Evolutionary conservation across 441 rosid species (phyloP).

Genomic region (Jatropha podagrica): DNA sequence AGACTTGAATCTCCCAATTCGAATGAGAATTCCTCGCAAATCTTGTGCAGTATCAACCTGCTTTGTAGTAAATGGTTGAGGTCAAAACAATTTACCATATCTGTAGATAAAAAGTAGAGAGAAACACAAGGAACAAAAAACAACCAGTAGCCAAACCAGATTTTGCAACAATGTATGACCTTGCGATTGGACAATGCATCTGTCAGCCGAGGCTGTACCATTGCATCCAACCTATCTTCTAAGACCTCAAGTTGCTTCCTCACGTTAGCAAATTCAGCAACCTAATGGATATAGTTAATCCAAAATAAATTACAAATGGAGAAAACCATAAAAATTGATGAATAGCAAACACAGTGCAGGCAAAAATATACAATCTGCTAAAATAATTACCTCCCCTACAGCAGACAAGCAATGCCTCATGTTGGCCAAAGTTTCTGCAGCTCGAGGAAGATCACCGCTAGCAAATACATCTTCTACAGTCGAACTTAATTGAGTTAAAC

Average conservation of each 20-base stretch:
- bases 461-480: slow-evolving; percentile 98
- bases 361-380: neutral
- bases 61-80: slow-evolving; percentile 20
- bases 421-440: slow-evolving; percentile 98
- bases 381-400: slow-evolving; percentile 79
- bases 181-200: slow-evolving; percentile 92
- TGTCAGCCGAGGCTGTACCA: slow-evolving; percentile 97
- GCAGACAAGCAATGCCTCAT: slow-evolving; percentile 99
- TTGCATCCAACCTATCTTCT: slow-evolving; percentile 88
- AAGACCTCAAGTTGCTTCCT: slow-evolving; percentile 92
- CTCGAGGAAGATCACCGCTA: slow-evolving; percentile 97
- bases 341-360: neutral
- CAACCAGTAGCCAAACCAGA: slow-evolving; percentile 5
- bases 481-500: slow-evolving; percentile 92
- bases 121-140: neutral
- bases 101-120: slow-evolving; percentile 6
- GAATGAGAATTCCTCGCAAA: slow-evolving; percentile 90
- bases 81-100: slow-evolving; percentile 16
- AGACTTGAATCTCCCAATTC: slow-evolving; percentile 95
- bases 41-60: slow-evolving; percentile 96
- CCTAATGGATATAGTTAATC: slow-evolving; percentile 43
- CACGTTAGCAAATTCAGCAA: slow-evolving; percentile 97
- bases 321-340: neutral
- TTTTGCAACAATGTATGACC: slow-evolving; percentile 37
- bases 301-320: neutral